These are phyloP conservation scores for Besnoitia besnoiti DNA, from an alignment of 169 alveolate genomes.

Conservation along the genomic window DNA sequence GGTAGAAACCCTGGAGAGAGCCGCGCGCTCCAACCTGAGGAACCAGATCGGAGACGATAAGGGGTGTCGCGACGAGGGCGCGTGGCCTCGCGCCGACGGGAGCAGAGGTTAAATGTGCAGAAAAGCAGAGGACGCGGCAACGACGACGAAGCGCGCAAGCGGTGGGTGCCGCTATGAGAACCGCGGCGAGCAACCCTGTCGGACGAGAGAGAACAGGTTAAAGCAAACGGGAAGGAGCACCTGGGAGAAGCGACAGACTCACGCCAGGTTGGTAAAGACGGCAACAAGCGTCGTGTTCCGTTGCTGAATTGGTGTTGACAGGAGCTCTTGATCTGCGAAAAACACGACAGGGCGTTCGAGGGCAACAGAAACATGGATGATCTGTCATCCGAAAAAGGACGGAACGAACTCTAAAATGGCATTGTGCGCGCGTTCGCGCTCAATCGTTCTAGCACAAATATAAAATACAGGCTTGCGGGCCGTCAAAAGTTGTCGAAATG, in stretches of 20 bases:
- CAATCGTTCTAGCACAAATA: too few species aligned
- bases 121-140: neutral
- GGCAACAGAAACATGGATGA: too few species aligned
- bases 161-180: neutral
- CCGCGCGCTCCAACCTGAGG: neutral
- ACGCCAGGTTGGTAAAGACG: conserved; percentile 24
- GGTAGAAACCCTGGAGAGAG: neutral
- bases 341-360: too few species aligned
- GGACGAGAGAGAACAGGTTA: neutral
- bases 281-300: conserved; percentile 6
- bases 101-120: neutral
- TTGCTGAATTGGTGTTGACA: neutral
- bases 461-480: too few species aligned
- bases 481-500: too few species aligned
- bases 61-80: neutral
- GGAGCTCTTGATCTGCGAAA: neutral
- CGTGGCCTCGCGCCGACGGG: neutral
- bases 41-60: neutral
- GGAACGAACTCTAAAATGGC: too few species aligned
- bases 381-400: too few species aligned
- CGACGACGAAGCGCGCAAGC: neutral
- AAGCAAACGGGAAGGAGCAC: neutral
- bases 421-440: too few species aligned
- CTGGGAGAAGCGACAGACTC: neutral
- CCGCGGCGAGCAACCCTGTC: neutral